Conservation (phyloP, 108 stramenopile genomes). For the Poteriospumella lacustris region DNA sequence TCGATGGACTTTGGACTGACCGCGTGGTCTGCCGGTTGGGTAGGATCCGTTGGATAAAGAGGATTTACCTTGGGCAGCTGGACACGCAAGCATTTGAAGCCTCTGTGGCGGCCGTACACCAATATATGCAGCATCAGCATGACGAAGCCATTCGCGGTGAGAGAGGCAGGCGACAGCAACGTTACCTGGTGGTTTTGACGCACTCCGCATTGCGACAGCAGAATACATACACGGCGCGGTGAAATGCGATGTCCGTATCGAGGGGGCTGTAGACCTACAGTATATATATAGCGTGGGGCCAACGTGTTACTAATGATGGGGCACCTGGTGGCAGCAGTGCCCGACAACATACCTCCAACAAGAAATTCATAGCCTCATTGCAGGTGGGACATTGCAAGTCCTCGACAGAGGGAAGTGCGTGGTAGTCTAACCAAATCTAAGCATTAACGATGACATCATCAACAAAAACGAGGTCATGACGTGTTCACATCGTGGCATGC, state of each 20-base stretch:
- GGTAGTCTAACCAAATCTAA: slow-evolving; percentile 4
- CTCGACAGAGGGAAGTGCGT: not conserved
- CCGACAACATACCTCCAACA: slow-evolving; percentile 9
- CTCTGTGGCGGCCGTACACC: too few relatives aligned
- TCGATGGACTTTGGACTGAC: not conserved
- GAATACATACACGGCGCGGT: slow-evolving; percentile 20
- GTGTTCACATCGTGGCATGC: not conserved
- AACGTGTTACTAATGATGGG: too few relatives aligned
- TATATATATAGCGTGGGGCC: not conserved
- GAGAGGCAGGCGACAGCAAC: too few relatives aligned
- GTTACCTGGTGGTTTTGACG: not conserved
- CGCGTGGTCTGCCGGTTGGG: not conserved
- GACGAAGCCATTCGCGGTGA: too few relatives aligned
- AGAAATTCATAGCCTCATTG: not conserved
- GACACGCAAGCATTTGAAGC: slow-evolving; percentile 2
- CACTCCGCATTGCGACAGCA: not conserved
- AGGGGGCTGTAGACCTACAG: slow-evolving; percentile 14
- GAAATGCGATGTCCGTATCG: slow-evolving; percentile 14
- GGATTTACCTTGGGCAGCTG: slow-evolving; percentile 2
- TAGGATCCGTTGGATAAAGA: slow-evolving; percentile 4
- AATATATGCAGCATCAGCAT: too few relatives aligned
- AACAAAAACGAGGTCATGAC: too few relatives aligned
- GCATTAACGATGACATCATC: too few relatives aligned
- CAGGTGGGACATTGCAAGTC: not conserved
- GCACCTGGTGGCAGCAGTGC: too few relatives aligned